These are phyloP conservation scores for Carallia brachiata DNA, from an alignment of 345 rosid genomes.

Conservation along the genomic window DNA sequence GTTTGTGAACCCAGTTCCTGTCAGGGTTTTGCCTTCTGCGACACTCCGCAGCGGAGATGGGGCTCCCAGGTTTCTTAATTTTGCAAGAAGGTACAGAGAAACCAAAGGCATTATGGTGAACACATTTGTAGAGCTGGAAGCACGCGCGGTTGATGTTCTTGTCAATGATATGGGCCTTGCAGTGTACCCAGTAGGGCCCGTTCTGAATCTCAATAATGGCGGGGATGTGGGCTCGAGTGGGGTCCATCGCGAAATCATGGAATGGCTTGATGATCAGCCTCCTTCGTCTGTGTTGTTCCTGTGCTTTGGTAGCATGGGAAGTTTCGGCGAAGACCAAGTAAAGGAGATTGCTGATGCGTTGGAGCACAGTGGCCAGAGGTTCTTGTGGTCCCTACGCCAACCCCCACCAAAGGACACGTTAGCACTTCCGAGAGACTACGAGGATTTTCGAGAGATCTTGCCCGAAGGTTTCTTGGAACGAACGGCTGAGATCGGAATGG, in stretches of 20 bases:
- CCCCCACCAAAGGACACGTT: background rate
- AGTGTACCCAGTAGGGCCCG: background rate
- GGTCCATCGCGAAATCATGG: background rate
- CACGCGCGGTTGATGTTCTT: background rate
- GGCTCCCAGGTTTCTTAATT: accelerated
- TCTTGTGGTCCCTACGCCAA: background rate
- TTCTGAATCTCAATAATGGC: background rate
- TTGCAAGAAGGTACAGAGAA: slow-evolving; percentile 14
- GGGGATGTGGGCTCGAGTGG: background rate
- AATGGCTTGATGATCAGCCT: slow-evolving; percentile 15
- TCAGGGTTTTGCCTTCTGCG: slow-evolving; percentile 29
- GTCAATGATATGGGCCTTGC: background rate
- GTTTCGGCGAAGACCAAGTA: background rate
- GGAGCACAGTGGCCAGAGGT: background rate
- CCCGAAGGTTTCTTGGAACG: background rate
- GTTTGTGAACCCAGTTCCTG: slow-evolving; percentile 37
- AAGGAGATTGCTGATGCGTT: background rate
- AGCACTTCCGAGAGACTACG: background rate
- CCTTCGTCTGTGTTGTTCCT: background rate
- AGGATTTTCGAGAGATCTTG: background rate
- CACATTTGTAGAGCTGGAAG: slow-evolving; percentile 15
- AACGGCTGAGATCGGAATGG: background rate
- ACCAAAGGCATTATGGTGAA: slow-evolving; percentile 51
- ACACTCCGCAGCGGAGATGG: background rate
- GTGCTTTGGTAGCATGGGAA: background rate